phyloP scores from a whole-genome alignment of 305 asterid genomes.

The Euphrasia arctica region DNA sequence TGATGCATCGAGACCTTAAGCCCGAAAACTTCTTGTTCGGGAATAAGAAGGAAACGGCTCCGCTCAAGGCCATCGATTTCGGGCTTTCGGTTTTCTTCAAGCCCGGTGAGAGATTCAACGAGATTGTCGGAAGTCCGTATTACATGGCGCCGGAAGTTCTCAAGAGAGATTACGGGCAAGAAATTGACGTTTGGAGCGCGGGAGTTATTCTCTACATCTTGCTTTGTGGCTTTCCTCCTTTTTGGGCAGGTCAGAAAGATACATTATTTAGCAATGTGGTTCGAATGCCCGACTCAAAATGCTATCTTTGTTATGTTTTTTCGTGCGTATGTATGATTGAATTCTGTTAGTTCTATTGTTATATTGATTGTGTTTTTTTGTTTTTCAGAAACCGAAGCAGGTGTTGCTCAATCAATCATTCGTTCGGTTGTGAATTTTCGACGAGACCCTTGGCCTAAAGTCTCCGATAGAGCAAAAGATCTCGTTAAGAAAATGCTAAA shows the following conservation, averaged over 20 bases:
- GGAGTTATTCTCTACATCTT: constrained; percentile 9
- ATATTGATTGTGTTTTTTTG: not conserved
- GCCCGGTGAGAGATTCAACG: constrained; percentile 7
- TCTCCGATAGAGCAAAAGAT: constrained; percentile 8
- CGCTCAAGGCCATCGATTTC: constrained; percentile 6
- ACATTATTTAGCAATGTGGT: not conserved
- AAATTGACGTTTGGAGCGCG: constrained; percentile 9
- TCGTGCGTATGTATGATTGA: not conserved
- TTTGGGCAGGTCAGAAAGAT: constrained; percentile 4
- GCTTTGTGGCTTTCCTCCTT: constrained; percentile 5
- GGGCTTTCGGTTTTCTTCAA: constrained; percentile 5
- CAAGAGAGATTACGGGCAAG: constrained; percentile 1
- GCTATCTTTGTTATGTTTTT: not conserved
- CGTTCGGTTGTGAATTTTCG: constrained; percentile 8
- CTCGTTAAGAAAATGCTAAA: constrained; percentile 12
- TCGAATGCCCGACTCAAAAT: not conserved
- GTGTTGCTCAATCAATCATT: constrained; percentile 8
- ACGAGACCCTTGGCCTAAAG: constrained; percentile 9
- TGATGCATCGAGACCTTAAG: constrained; percentile 11
- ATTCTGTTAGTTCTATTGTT: not conserved
- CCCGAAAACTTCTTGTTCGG: constrained; percentile 11
- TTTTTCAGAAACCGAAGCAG: constrained; percentile 8
- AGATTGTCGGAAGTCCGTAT: constrained; percentile 10
- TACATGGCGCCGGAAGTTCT: constrained; percentile 11
- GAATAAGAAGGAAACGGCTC: constrained; percentile 6